phyloP scores from a whole-genome alignment of 345 rosid species.

The Anacardium occidentale region DNA sequence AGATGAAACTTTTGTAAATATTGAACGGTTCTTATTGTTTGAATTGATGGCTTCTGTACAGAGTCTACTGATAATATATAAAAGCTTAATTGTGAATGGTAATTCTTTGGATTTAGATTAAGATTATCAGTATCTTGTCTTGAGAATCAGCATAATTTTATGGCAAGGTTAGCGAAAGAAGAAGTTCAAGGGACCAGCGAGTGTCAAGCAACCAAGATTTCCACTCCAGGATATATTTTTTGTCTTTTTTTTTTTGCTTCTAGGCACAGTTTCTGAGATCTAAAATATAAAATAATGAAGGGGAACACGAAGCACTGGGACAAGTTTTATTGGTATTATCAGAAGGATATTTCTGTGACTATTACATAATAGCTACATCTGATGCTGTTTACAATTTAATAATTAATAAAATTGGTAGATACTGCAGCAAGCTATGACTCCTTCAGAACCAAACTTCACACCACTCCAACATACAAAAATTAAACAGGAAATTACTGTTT shows the following conservation, averaged over 20 bases:
- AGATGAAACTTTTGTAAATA: not conserved
- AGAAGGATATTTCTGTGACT: not conserved
- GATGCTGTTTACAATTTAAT: not conserved
- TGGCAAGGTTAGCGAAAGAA: not conserved
- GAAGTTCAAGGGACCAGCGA: not conserved
- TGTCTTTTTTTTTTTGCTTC: not conserved
- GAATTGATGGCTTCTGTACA: not conserved
- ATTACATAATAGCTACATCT: not conserved
- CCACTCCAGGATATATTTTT: not conserved
- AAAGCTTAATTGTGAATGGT: too few species aligned
- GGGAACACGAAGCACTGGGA: not conserved
- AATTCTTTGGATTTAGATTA: not conserved
- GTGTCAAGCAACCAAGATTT: not conserved
- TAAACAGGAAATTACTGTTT: not conserved
- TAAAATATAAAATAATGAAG: not conserved
- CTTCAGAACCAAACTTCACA: not conserved
- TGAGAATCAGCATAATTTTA: not conserved
- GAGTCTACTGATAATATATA: too few species aligned
- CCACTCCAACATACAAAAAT: not conserved
- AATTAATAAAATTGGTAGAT: not conserved
- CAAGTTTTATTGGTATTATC: too few species aligned
- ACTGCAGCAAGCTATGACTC: not conserved
- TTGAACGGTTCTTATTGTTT: not conserved
- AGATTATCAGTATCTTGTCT: not conserved
- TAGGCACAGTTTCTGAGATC: conserved; percentile 5